Evolutionary conservation across 306 rosid genomes (phyloP).

Genomic region (Carpinus viminea): DNA sequence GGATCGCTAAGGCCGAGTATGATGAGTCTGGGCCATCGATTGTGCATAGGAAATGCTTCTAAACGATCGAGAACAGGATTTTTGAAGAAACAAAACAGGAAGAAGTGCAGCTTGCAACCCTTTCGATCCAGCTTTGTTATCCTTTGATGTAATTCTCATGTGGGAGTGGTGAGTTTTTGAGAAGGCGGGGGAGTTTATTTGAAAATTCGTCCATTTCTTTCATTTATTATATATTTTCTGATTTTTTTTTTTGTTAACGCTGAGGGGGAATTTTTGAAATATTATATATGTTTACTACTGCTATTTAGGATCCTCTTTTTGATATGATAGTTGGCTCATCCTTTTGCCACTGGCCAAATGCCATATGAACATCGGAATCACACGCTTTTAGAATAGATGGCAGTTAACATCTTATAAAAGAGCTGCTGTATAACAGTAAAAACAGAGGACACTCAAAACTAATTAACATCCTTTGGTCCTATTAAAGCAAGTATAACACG

Average conservation of each 20-base stretch:
- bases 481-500: background rate
- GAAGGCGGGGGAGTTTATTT: conserved; percentile 47
- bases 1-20: conserved; percentile 98
- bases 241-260: background rate
- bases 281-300: background rate
- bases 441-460: background rate
- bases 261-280: background rate
- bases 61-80: conserved; percentile 42
- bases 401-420: background rate
- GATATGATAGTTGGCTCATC: background rate
- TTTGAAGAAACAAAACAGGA: conserved; percentile 39
- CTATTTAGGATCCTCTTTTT: background rate
- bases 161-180: conserved; percentile 49
- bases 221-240: conserved; percentile 24
- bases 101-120: conserved; percentile 40
- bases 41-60: conserved; percentile 99
- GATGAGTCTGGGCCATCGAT: conserved; percentile 98
- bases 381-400: no score
- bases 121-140: conserved; percentile 51
- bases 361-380: background rate
- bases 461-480: background rate
- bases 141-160: conserved; percentile 46
- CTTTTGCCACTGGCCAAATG: background rate
- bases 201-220: conserved; percentile 39
- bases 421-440: background rate